Conservation (phyloP, 495 filamentous ascomycete genomes). For the Aspergillus taichungensis region DNA sequence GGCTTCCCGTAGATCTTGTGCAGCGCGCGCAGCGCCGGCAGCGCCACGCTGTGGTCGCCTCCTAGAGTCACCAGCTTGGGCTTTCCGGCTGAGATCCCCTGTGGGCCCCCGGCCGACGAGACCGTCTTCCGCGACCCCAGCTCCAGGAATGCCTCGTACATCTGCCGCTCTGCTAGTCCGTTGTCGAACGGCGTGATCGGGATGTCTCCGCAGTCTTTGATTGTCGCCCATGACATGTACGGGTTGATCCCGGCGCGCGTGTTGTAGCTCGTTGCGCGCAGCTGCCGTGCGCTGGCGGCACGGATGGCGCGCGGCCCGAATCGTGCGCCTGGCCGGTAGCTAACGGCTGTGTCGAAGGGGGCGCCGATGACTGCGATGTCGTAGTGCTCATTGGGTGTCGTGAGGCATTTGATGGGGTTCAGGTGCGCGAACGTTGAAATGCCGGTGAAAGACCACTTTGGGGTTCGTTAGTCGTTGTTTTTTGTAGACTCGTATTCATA, state of each 20-base stretch:
- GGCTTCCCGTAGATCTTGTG: constrained; percentile 60
- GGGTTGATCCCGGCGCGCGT: constrained; percentile 69
- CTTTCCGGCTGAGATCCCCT: constrained; percentile 36
- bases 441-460: constrained; percentile 67
- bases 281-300: constrained; percentile 65
- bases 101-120: constrained; percentile 22
- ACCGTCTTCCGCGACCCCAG: constrained; percentile 44
- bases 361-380: constrained; percentile 78
- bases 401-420: constrained; percentile 63
- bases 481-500: no score
- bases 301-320: constrained; percentile 80
- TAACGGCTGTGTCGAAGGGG: constrained; percentile 78
- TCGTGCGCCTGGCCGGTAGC: constrained; percentile 70
- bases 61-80: constrained; percentile 71
- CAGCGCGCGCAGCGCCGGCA: constrained; percentile 66
- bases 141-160: constrained; percentile 66
- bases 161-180: constrained; percentile 62
- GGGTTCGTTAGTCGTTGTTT: constrained; percentile 1
- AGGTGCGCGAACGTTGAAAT: constrained; percentile 77
- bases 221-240: constrained; percentile 60
- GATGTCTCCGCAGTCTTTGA: constrained; percentile 78
- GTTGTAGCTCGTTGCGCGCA: constrained; percentile 67
- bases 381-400: constrained; percentile 53
- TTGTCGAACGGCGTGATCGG: constrained; percentile 76
- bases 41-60: constrained; percentile 71